Percentiles rank a stretch among this genome's conserved stretches.
Evolutionary conservation across 2,329 filamentous ascomycete genomes (phyloP).

Genomic region (Tolypocladium endophyticum): DNA sequence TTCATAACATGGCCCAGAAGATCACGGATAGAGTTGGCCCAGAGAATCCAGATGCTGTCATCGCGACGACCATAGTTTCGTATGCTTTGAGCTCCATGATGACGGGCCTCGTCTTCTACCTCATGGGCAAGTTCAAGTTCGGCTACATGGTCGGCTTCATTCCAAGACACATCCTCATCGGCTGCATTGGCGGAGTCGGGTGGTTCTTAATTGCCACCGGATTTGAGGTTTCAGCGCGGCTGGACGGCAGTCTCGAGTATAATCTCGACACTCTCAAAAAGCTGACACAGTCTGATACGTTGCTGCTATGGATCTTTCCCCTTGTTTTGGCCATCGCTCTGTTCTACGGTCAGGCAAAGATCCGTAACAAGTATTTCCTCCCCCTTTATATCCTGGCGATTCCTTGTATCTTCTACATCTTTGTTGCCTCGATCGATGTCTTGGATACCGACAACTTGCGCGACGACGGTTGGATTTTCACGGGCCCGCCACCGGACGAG

Average conservation of each 20-base stretch:
- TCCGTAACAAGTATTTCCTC: conserved; percentile 75
- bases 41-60: conserved; percentile 72
- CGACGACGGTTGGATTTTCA: conserved; percentile 78
- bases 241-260: conserved; percentile 79
- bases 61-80: conserved; percentile 87
- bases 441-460: conserved; percentile 60
- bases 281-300: conserved; percentile 61
- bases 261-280: conserved; percentile 64
- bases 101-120: conserved; percentile 83
- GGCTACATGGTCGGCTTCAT: conserved; percentile 96
- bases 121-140: conserved; percentile 77
- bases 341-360: conserved; percentile 63
- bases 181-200: conserved; percentile 93
- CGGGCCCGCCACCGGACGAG: conserved; percentile 70
- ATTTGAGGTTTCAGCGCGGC: conserved; percentile 81
- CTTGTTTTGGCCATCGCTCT: conserved; percentile 65
- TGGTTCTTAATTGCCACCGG: conserved; percentile 90
- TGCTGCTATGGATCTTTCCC: conserved; percentile 76
- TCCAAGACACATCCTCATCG: conserved; percentile 88
- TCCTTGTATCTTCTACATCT: conserved; percentile 66
- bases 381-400: conserved; percentile 78
- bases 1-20: conserved; percentile 93
- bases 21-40: conserved; percentile 72
- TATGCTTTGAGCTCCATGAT: conserved; percentile 86
- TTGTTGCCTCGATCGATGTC: conserved; percentile 58